These are phyloP conservation scores for Elasticomyces elasticus DNA, from an alignment of 495 filamentous ascomycete species.

Conservation along the genomic window DNA sequence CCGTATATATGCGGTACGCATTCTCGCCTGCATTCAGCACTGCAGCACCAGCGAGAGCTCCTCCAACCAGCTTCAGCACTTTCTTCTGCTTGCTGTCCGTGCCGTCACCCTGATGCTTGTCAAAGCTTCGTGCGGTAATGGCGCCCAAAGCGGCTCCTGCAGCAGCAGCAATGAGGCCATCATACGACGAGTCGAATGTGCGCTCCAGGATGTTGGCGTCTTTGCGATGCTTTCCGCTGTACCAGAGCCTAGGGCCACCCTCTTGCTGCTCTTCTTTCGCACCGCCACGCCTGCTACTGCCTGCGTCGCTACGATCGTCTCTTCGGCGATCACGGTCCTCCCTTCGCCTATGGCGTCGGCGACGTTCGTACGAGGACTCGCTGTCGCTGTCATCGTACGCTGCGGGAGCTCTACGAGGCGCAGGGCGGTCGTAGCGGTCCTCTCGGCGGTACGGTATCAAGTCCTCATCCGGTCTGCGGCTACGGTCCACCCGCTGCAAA, in stretches of 20 bases:
- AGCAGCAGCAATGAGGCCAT: slow-evolving; percentile 16
- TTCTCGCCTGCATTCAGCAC: slow-evolving; percentile 19
- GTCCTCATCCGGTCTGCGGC: not conserved
- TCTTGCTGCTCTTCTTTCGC: not conserved
- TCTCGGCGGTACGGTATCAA: not conserved
- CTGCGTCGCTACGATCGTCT: not conserved
- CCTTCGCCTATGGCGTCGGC: not conserved
- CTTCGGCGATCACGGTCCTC: not conserved
- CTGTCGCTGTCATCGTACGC: slow-evolving; percentile 11
- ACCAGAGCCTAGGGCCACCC: slow-evolving; percentile 2
- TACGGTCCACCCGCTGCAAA: not conserved
- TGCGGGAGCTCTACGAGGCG: not conserved
- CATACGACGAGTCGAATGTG: slow-evolving; percentile 15
- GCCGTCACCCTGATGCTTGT: not conserved
- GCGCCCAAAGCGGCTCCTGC: slow-evolving; percentile 18
- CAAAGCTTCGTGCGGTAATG: slow-evolving; percentile 9
- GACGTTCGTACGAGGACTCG: slow-evolving; percentile 8
- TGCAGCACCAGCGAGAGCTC: slow-evolving; percentile 13
- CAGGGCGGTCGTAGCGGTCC: slow-evolving; percentile 4
- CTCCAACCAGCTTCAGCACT: slow-evolving; percentile 10
- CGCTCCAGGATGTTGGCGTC: slow-evolving; percentile 14
- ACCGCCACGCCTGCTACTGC: not conserved
- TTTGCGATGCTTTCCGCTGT: slow-evolving; percentile 9
- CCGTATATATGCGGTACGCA: slow-evolving; percentile 11
- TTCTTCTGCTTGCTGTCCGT: slow-evolving; percentile 3